Percentiles rank a stretch among this genome's conserved stretches.
These are phyloP conservation scores for Takakia lepidozioides DNA, from an alignment of 225 moss, liverwort and hornwort genomes.

Conservation along the genomic window DNA sequence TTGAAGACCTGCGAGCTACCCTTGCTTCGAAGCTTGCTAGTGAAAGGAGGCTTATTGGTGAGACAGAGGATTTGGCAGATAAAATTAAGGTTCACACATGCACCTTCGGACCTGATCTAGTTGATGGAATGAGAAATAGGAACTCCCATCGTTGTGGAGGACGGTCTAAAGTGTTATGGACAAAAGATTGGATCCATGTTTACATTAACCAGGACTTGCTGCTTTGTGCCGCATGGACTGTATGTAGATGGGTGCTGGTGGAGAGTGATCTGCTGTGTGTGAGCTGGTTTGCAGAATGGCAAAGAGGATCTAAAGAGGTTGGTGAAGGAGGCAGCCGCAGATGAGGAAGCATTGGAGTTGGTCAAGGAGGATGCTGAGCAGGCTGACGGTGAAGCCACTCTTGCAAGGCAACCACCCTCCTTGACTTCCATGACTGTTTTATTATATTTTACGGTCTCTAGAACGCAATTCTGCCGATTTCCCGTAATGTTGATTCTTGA, in stretches of 20 bases:
- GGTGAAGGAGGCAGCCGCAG: constrained; percentile 36
- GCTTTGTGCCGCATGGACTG: too few relatives aligned
- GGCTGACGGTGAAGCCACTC: constrained; percentile 52
- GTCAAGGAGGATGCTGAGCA: constrained; percentile 70
- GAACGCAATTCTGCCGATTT: not conserved
- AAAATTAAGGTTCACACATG: constrained; percentile 41
- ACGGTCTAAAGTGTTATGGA: too few relatives aligned
- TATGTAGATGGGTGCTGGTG: not conserved
- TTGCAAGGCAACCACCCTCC: constrained; percentile 44
- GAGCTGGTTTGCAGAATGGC: constrained; percentile 24
- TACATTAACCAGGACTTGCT: too few relatives aligned
- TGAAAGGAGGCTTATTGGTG: constrained; percentile 33
- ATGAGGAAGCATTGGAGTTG: constrained; percentile 54
- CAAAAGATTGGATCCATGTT: too few relatives aligned
- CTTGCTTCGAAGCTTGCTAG: constrained; percentile 34
- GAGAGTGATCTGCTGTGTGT: not conserved
- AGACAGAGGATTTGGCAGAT: constrained; percentile 46
- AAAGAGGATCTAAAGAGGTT: constrained; percentile 45
- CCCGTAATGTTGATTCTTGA: not conserved
- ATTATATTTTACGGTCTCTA: too few relatives aligned
- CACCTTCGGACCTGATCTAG: not conserved
- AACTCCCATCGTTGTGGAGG: too few relatives aligned
- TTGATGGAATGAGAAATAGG: not conserved
- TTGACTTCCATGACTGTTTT: too few relatives aligned
- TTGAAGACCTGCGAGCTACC: constrained; percentile 45